These are phyloP conservation scores for Takashimella tepidaria DNA, from an alignment of 1,284 basidiomycete species.

Conservation along the genomic window DNA sequence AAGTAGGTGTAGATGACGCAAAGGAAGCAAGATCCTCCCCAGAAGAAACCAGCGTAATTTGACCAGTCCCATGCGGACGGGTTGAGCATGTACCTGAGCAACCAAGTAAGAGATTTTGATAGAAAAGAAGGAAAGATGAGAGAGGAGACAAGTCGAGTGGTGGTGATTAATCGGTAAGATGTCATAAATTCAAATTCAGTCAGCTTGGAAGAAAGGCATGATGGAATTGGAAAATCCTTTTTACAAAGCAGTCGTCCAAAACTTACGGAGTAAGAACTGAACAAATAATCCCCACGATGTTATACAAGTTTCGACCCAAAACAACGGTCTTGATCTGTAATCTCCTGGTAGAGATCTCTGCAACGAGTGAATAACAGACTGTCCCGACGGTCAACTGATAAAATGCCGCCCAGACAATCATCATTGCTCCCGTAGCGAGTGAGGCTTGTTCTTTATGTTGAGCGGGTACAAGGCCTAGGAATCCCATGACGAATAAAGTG, in stretches of 20 bases:
- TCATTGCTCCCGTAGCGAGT: slow-evolving; percentile 48
- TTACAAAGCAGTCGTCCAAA: slow-evolving; percentile 9
- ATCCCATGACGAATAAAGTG: slow-evolving; percentile 52
- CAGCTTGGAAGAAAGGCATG: no score
- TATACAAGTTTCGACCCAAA: slow-evolving; percentile 47
- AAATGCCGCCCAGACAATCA: slow-evolving; percentile 48
- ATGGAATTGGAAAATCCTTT: slow-evolving; percentile 16
- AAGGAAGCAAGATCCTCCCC: slow-evolving; percentile 35
- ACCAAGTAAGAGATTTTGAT: background rate
- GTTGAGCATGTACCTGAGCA: slow-evolving; percentile 35
- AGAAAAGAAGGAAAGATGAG: slow-evolving; percentile 16
- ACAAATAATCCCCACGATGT: slow-evolving; percentile 21
- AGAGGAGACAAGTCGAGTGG: background rate
- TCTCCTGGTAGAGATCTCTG: slow-evolving; percentile 44
- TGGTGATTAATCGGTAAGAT: no score
- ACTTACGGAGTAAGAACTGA: slow-evolving; percentile 11
- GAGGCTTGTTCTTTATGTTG: slow-evolving; percentile 19
- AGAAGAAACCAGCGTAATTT: slow-evolving; percentile 25
- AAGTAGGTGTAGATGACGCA: slow-evolving; percentile 44
- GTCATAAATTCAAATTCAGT: no score
- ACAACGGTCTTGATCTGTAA: slow-evolving; percentile 50
- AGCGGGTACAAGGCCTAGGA: slow-evolving; percentile 46
- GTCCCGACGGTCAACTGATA: slow-evolving; percentile 45
- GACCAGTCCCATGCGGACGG: slow-evolving; percentile 46
- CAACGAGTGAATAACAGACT: slow-evolving; percentile 27